These are phyloP conservation scores for Colletotrichum somersetense DNA, from an alignment of 2,329 filamentous ascomycete species.

Conservation along the genomic window DNA sequence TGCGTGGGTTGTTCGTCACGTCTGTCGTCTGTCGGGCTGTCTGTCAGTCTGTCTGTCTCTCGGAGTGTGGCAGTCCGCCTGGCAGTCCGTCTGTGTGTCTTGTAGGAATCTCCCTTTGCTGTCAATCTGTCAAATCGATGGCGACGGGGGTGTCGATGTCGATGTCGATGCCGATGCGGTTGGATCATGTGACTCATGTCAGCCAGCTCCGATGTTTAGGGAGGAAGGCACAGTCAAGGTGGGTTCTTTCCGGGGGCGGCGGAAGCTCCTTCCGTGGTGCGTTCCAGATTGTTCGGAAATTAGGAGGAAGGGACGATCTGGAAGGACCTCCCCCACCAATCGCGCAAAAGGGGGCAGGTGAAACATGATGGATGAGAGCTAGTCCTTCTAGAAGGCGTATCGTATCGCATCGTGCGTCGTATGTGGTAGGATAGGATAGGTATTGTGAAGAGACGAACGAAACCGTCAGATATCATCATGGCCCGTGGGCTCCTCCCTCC, in stretches of 20 bases:
- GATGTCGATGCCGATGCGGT: not conserved
- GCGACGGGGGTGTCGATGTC: too few species aligned
- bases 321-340: too few species aligned
- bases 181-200: not conserved
- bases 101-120: not conserved
- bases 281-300: constrained; percentile 31
- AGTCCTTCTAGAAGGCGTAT: constrained; percentile 34
- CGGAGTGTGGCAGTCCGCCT: not conserved
- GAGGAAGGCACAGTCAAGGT: too few species aligned
- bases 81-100: not conserved
- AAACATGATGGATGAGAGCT: not conserved
- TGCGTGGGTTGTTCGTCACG: not conserved
- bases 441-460: not conserved
- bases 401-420: not conserved
- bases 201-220: not conserved
- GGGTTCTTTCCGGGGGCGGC: not conserved
- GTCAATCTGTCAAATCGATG: not conserved
- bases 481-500: not conserved
- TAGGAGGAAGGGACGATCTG: constrained; percentile 29
- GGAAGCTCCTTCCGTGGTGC: not conserved
- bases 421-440: too few species aligned
- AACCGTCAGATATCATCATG: not conserved
- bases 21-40: not conserved
- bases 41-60: not conserved
- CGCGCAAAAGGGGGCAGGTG: too few species aligned